Conservation (phyloP, 225 moss, liverwort and hornwort genomes). For the Antitrichia curtipendula region DNA sequence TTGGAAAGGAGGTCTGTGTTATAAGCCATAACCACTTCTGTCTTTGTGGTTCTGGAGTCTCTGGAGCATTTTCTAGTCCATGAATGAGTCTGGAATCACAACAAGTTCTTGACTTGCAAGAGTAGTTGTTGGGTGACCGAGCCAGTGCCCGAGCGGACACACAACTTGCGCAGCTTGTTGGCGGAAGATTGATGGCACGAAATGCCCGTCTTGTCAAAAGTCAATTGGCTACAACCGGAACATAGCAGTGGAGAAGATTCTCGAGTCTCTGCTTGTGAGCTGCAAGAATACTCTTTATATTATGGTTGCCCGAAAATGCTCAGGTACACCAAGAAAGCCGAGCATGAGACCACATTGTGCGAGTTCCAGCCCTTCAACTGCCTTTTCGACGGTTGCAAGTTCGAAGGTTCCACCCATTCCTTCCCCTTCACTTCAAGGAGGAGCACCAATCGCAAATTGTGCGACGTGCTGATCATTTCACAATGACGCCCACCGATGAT, state of each 20-base stretch:
- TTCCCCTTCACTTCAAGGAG: background rate
- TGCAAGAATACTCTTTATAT: background rate
- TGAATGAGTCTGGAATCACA: background rate
- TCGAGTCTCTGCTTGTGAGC: background rate
- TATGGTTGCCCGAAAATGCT: background rate
- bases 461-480: background rate
- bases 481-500: background rate
- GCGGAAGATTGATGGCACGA: background rate
- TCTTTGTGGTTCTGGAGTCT: background rate
- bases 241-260: background rate
- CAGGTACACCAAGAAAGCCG: background rate
- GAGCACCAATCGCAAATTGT: background rate
- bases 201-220: background rate
- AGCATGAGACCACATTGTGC: background rate
- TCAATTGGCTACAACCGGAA: background rate
- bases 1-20: background rate
- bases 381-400: background rate
- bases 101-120: background rate
- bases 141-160: background rate
- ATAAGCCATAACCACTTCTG: background rate
- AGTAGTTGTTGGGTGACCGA: background rate
- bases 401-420: background rate
- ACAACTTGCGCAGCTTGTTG: background rate
- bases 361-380: background rate
- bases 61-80: background rate